phyloP scores from a whole-genome alignment of 2,329 filamentous ascomycete genomes.

The Hymenoscyphus occultus region DNA sequence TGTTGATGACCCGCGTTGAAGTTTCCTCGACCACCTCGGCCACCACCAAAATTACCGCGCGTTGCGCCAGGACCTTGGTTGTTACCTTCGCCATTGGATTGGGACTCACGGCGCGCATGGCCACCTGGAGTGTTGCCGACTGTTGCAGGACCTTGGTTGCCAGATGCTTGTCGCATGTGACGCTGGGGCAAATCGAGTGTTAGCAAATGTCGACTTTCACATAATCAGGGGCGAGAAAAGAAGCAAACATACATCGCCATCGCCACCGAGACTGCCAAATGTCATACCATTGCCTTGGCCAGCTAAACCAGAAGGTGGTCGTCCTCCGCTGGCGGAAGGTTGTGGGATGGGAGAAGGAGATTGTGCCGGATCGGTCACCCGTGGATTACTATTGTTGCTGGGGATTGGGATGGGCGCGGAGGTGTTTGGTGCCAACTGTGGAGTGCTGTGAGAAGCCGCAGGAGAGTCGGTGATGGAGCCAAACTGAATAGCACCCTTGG shows the following conservation, averaged over 20 bases:
- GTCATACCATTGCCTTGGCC: constrained; percentile 67
- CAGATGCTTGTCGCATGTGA: constrained; percentile 66
- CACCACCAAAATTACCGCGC: constrained; percentile 54
- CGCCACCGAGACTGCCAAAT: constrained; percentile 80
- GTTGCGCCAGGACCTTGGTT: constrained; percentile 50
- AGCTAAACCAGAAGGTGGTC: constrained; percentile 73
- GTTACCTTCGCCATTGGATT: constrained; percentile 71
- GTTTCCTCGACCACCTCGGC: constrained; percentile 56
- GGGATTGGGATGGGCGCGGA: constrained; percentile 62
- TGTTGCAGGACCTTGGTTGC: constrained; percentile 58
- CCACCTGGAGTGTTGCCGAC: constrained; percentile 58
- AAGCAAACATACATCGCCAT: constrained; percentile 68
- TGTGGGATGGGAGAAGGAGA: constrained; percentile 94
- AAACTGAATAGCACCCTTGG: constrained; percentile 72
- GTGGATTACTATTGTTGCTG: constrained; percentile 52
- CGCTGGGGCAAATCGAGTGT: constrained; percentile 45
- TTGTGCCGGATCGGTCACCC: constrained; percentile 77
- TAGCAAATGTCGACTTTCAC: constrained; percentile 31
- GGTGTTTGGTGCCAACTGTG: constrained; percentile 47
- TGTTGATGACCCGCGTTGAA: constrained; percentile 51
- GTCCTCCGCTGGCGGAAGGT: constrained; percentile 74
- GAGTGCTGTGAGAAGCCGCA: constrained; percentile 63
- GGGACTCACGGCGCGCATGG: constrained; percentile 84
- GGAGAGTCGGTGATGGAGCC: constrained; percentile 71
- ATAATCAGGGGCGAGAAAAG: constrained; percentile 20